A percentile compares a stretch with the other conserved stretches of the same genome.
phyloP scores from a whole-genome alignment of 768 basidiomycete species.

The Imleria badia region DNA sequence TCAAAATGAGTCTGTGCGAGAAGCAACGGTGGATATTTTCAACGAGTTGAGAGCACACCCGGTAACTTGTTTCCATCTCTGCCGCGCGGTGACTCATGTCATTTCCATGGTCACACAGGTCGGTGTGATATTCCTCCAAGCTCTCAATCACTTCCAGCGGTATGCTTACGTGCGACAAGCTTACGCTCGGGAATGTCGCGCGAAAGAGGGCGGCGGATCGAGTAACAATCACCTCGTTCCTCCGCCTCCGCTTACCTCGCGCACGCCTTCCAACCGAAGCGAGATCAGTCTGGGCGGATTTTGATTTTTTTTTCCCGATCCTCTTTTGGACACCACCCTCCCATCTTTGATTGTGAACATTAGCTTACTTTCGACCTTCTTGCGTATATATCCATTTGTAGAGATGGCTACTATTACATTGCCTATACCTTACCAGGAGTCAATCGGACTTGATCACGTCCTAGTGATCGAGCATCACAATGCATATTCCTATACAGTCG shows the following conservation, averaged over 20 bases:
- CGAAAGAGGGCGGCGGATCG: constrained; percentile 27
- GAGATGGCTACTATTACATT: not conserved
- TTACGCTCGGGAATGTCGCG: constrained; percentile 55
- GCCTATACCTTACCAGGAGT: not conserved
- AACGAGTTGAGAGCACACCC: constrained; percentile 74
- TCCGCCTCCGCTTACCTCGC: constrained; percentile 31
- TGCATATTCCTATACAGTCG: not conserved
- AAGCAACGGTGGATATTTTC: constrained; percentile 80
- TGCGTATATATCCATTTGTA: constrained; percentile 24
- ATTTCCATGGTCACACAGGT: constrained; percentile 51
- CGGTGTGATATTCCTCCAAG: constrained; percentile 72
- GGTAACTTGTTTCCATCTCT: constrained; percentile 43
- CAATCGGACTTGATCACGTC: not conserved
- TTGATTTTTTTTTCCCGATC: constrained; percentile 20
- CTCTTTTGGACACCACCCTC: not conserved
- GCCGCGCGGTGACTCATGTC: not conserved
- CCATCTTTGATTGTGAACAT: not conserved
- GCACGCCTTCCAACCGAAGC: constrained; percentile 47
- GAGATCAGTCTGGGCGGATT: constrained; percentile 42
- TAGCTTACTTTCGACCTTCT: constrained; percentile 33
- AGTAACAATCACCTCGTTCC: constrained; percentile 32
- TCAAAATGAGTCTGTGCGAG: constrained; percentile 71
- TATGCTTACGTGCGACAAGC: constrained; percentile 87
- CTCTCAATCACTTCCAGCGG: constrained; percentile 86
- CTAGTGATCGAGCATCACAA: not conserved